Conservation (phyloP, 139 green algal genomes). For the Desmodesmus armatus region DNA sequence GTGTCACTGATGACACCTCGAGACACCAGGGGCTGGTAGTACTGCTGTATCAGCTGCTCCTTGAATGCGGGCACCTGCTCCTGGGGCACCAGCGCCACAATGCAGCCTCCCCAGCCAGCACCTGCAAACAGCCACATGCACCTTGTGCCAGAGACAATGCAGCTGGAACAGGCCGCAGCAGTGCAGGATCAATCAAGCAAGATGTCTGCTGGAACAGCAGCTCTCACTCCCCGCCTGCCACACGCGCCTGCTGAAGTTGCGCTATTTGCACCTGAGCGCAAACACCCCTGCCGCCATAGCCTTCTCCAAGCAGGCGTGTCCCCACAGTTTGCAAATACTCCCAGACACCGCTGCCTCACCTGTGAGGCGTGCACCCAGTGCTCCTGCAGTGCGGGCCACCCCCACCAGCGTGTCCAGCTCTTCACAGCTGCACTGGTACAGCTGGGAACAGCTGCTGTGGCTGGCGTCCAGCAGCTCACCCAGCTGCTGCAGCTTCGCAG, state of each 20-base stretch:
- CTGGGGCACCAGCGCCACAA: slow-evolving; percentile 82
- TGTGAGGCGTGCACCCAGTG: slow-evolving; percentile 88
- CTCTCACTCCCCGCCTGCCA: too few relatives aligned
- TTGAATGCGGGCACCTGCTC: slow-evolving; percentile 70
- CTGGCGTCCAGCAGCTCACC: slow-evolving; percentile 89
- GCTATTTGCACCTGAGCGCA: too few relatives aligned
- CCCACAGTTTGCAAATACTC: too few relatives aligned
- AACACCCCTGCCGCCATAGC: too few relatives aligned
- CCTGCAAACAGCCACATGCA: slow-evolving; percentile 53
- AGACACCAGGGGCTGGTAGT: too few relatives aligned
- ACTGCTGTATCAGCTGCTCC: slow-evolving; percentile 44
- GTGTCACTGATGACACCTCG: too few relatives aligned
- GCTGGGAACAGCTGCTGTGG: slow-evolving; percentile 85
- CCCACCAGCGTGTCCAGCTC: slow-evolving; percentile 93
- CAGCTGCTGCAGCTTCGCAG: slow-evolving; percentile 68
- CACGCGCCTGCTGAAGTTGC: too few relatives aligned
- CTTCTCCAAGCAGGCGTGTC: too few relatives aligned
- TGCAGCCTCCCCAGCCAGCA: slow-evolving; percentile 96
- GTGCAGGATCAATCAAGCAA: too few relatives aligned
- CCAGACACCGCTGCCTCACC: too few relatives aligned
- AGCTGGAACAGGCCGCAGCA: background rate
- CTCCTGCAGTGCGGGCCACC: slow-evolving; percentile 69
- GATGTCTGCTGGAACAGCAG: too few relatives aligned
- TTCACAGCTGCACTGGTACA: slow-evolving; percentile 93
- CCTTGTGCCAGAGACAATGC: background rate